Percentiles rank a stretch among this genome's conserved stretches.
Evolutionary conservation across 306 rosid species (phyloP).

Genomic region (Astragalus membranaceus): DNA sequence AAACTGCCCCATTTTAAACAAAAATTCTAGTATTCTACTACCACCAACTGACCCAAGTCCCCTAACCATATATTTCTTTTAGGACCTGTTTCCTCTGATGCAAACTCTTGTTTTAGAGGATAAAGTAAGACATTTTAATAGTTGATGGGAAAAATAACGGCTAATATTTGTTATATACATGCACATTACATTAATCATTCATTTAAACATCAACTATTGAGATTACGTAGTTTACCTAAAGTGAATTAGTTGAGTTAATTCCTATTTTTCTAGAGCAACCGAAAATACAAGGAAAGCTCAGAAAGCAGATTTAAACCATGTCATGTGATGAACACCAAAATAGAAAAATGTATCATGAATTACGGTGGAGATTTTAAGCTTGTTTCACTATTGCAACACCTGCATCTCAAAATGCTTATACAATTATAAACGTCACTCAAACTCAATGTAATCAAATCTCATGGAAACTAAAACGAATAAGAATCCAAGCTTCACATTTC

Average conservation of each 20-base stretch:
- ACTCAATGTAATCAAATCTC: no score
- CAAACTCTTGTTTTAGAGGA: not conserved
- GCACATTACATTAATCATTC: not conserved
- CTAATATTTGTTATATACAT: not conserved
- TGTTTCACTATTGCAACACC: not conserved
- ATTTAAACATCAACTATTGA: no score
- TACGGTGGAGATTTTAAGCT: not conserved
- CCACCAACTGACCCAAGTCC: no score
- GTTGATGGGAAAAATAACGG: not conserved
- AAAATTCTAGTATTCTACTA: not conserved
- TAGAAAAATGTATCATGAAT: not conserved
- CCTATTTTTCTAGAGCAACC: not conserved
- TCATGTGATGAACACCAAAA: conserved; percentile 1
- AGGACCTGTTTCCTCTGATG: not conserved
- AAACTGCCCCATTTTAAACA: not conserved
- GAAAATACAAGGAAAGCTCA: no score
- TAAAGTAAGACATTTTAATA: not conserved
- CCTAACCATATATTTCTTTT: not conserved
- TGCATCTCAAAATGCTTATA: no score
- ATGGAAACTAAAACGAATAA: no score
- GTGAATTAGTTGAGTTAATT: no score
- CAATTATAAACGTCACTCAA: no score
- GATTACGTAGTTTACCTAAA: no score
- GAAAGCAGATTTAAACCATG: not conserved
- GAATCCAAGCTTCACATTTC: no score